Evolutionary conservation across 768 basidiomycete species (phyloP).

Genomic region (Podaxis sp.): DNA sequence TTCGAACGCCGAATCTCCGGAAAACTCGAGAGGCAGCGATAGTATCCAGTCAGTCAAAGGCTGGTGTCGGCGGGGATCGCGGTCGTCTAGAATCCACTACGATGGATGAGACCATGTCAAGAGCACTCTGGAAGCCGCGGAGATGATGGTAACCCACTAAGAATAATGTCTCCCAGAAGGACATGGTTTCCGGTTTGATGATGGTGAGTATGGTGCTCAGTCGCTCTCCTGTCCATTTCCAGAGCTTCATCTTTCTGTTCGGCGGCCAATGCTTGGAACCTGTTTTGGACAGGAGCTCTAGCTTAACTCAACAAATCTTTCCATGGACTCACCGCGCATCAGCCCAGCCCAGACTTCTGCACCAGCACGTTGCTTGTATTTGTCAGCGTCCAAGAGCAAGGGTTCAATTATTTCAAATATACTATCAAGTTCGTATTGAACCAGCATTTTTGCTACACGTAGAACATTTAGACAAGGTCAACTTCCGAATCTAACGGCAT

Average conservation of each 20-base stretch:
- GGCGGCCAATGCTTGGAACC: constrained; percentile 85
- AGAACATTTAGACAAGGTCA: neutral
- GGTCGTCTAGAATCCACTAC: constrained; percentile 52
- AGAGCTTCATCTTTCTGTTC: constrained; percentile 47
- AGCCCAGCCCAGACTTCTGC: constrained; percentile 64
- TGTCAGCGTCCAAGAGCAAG: constrained; percentile 60
- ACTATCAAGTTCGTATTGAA: constrained; percentile 44
- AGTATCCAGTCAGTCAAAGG: constrained; percentile 76
- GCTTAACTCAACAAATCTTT: neutral
- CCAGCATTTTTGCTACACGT: constrained; percentile 61
- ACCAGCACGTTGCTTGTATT: constrained; percentile 83
- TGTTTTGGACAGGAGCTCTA: constrained; percentile 18
- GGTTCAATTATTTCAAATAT: constrained; percentile 56
- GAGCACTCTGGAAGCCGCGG: neutral
- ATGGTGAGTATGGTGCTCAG: constrained; percentile 62
- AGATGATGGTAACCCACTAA: constrained; percentile 33
- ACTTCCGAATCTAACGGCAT: neutral
- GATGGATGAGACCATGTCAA: neutral
- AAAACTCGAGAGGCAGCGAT: constrained; percentile 74
- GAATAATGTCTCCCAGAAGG: constrained; percentile 70
- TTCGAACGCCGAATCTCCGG: constrained; percentile 81
- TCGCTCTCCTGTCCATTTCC: constrained; percentile 66
- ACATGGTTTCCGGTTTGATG: constrained; percentile 82
- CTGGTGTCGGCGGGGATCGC: constrained; percentile 77
- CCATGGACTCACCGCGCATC: constrained; percentile 52